Conservation (phyloP, 805 yeast genomes). For the Teunomyces kruisii region DNA sequence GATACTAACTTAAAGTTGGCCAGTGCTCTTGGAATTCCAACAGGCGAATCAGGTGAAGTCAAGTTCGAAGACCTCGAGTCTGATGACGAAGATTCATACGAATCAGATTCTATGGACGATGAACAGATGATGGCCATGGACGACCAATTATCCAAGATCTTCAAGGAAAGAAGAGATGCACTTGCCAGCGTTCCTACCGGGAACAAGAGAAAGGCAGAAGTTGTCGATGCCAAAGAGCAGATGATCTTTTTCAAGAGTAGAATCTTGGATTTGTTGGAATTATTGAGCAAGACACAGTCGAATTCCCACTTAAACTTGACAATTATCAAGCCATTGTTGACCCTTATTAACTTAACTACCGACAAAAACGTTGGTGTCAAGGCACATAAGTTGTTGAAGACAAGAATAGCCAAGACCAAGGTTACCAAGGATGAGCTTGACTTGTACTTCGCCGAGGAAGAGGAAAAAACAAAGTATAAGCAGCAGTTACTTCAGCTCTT, state of each 20-base stretch:
- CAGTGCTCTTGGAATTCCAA: conserved; percentile 66
- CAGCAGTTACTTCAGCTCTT: conserved; percentile 29
- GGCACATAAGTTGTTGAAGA: conserved; percentile 69
- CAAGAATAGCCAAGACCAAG: conserved; percentile 53
- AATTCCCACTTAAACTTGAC: conserved; percentile 40
- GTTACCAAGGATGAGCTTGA: conserved; percentile 21
- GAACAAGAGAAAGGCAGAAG: conserved; percentile 68
- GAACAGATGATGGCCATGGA: conserved; percentile 96
- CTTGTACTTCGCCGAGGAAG: conserved; percentile 13
- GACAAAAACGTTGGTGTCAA: conserved; percentile 72
- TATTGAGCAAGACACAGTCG: conserved; percentile 50
- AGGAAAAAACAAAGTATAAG: conserved; percentile 16
- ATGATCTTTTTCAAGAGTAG: conserved; percentile 78
- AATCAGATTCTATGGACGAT: conserved; percentile 79
- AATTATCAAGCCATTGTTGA: conserved; percentile 56
- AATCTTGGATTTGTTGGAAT: conserved; percentile 73
- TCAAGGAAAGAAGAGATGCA: conserved; percentile 76
- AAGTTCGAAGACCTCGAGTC: conserved; percentile 40
- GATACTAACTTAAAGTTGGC: conserved; percentile 65
- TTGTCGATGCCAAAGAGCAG: conserved; percentile 74
- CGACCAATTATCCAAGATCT: conserved; percentile 76
- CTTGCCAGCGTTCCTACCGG: conserved; percentile 52
- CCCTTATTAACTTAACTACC: conserved; percentile 62
- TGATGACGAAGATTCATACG: conserved; percentile 57
- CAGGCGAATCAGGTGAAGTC: conserved; percentile 42